Percentiles rank a stretch among this genome's conserved stretches.
Evolutionary conservation across 345 rosid species (phyloP).

Genomic region (Crucihimalaya himalaica): DNA sequence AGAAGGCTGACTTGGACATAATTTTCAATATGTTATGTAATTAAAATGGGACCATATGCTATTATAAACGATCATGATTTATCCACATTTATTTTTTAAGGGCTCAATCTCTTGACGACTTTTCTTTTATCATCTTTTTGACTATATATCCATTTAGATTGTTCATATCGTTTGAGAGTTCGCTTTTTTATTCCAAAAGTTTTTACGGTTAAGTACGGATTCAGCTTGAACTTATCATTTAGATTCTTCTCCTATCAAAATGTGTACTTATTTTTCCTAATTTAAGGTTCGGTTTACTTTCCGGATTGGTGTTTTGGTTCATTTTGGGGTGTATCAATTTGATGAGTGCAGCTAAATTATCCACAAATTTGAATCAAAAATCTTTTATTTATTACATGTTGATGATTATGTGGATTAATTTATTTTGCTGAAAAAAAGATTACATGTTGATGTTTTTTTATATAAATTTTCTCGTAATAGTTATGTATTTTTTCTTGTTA

Average conservation of each 20-base stretch:
- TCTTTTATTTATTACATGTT: neutral
- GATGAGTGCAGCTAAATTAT: neutral
- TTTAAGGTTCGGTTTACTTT: neutral
- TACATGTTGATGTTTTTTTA: neutral
- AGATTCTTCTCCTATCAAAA: too few relatives aligned
- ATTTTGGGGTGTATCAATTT: neutral
- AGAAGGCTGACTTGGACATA: constrained; percentile 25
- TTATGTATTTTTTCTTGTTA: neutral
- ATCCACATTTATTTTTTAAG: neutral
- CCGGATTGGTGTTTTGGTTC: neutral
- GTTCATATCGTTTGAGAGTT: neutral
- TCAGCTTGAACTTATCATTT: neutral
- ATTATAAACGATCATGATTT: constrained; percentile 24
- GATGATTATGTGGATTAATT: neutral
- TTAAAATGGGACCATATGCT: neutral
- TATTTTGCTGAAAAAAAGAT: neutral
- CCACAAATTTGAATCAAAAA: neutral
- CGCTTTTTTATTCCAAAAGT: neutral
- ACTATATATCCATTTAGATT: neutral
- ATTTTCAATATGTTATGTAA: constrained; percentile 5
- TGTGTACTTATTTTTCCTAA: too few relatives aligned
- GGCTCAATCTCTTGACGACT: constrained; percentile 9
- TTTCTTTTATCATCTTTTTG: constrained; percentile 22
- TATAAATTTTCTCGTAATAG: neutral
- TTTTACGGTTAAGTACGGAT: neutral